Percentiles rank a stretch among this genome's conserved stretches.
Evolutionary conservation across 306 rosid genomes (phyloP).

Genomic region (Glycine tomentella): DNA sequence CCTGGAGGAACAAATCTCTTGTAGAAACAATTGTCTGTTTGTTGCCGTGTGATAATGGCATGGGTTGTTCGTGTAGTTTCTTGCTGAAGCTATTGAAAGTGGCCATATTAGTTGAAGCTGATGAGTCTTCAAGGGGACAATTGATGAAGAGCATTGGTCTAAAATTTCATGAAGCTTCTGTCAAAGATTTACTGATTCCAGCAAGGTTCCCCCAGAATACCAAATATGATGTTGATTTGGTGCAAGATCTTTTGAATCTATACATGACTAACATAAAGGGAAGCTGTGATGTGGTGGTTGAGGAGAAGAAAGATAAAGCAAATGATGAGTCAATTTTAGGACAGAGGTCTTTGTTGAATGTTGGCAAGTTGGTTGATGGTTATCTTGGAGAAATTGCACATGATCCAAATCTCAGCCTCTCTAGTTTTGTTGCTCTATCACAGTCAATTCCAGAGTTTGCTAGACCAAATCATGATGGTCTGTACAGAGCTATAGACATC

Average conservation of each 20-base stretch:
- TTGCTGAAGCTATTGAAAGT: conserved; percentile 88
- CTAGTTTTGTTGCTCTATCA: conserved; percentile 69
- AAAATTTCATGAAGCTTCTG: conserved; percentile 84
- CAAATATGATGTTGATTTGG: conserved; percentile 71
- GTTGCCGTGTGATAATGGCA: conserved; percentile 70
- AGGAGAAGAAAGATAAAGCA: conserved; percentile 66
- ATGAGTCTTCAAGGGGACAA: conserved; percentile 63
- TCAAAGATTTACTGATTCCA: conserved; percentile 77
- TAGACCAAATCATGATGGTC: conserved; percentile 84
- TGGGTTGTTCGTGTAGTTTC: conserved; percentile 83
- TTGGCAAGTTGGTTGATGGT: conserved; percentile 76
- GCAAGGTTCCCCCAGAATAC: conserved; percentile 77
- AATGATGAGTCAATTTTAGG: conserved; percentile 57
- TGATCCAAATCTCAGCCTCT: conserved; percentile 69
- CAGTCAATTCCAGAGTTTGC: conserved; percentile 73
- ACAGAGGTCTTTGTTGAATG: conserved; percentile 64
- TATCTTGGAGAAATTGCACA: conserved; percentile 78
- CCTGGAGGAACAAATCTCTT: conserved; percentile 75
- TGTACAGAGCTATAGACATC: conserved; percentile 79
- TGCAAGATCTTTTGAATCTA: conserved; percentile 65
- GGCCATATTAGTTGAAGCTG: conserved; percentile 82
- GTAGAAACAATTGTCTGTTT: conserved; percentile 88
- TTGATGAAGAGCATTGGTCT: conserved; percentile 67
- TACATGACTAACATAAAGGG: conserved; percentile 59
- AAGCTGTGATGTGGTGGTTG: conserved; percentile 41